Evolutionary conservation across 257 asterid genomes (phyloP), one percentile per base, ranked within the genome.

Genomic region (Scutellaria barbata): DNA sequence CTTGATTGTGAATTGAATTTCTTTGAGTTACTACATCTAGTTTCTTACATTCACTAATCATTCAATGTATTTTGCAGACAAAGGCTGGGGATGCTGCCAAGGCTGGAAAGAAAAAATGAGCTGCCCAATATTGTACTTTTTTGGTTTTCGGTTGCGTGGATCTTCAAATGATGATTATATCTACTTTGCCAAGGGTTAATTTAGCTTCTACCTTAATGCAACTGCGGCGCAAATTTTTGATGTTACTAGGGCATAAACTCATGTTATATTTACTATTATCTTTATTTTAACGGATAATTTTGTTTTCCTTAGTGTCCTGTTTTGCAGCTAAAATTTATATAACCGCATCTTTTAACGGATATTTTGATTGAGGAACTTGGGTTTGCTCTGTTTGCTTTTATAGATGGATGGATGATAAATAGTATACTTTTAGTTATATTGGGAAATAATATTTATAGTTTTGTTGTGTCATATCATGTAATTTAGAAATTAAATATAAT

Each of bases 31-130:
- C 3, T 30, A 30, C 5, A 46, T 53, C 13, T 8, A 12, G 11
- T 53, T 3, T 17, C 13, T 10, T 43, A 12, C 51, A 7, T 20
- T 10, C 16, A 46, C 67, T 63, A n/a, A n/a, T 25, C 12, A 20
- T 64, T 51, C 6, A 5, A 5, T 71, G 0, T 63, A 3, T 12
- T 17, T 71, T 81, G 76, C 95, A 90, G 95, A 87, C 96, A 0
- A 90, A 90, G 81, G 97, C 97, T 4, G 90, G 89, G 20, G 97
- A 90, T 37, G 94, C 96, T 54, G 90, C 90, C 67, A 89, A 87
- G 85, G 88, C 74, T 61, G 95, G 92, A 81, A 89, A 89, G 90
- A 90, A 90, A 92, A 90, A 85, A 50, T 90, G 77, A 83, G 67
- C 12, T 66, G 60, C 48, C 63, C n/a, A 2, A 39, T 48, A 63